Evolutionary conservation across 805 yeast genomes (phyloP), one percentile per base, ranked within the genome.

Genomic region (Metschnikowia bowlesiae): DNA sequence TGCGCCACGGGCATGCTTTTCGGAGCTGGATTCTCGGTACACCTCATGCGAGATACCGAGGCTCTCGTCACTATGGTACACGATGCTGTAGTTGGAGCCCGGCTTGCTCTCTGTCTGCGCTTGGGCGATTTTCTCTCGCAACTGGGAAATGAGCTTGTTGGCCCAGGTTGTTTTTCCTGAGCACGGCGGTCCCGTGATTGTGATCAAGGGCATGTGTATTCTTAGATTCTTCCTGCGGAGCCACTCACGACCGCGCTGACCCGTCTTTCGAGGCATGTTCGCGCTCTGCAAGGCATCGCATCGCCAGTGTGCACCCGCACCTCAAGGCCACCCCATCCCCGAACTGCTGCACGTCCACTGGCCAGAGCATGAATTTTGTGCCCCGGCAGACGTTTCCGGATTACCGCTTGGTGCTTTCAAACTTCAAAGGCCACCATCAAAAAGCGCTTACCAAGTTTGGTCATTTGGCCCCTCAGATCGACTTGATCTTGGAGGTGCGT

Each of bases 381-480:
- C 96, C 97, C 0, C 68, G 97, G 46, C 61, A 70, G 34, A 63
- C 66, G n/a, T 91, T 91, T 59, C 96, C 97, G 1, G 74, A 77
- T 11, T 86, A 86, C 63, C 80, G 81, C 46, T 79, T 90, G 11
- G 74, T 83, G 0, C 67, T 85, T 18, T 82, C 94, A 1, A 90
- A 87, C 64, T 89, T 89, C 69, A 89, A 89, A 59, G 97, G 97
- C 10, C 97, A 91, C 63, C 98, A 92, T 60, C 81, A 82, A 53
- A 83, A 82, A 53, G 96, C 97, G 0, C 70, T 92, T 30, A 78
- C 81, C 43, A 77, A 71, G 53, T 81, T 91, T 70, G 76, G 82
- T 11, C 80, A 78, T 35, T 64, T 89, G 31, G 81, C 92, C 1
- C 90, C 94, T 3, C 91, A 88, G 57, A 74, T 90, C 14, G 96